Base-by-base conservation (phyloP, 2,329 filamentous ascomycete species). In the Fusarium udum region DNA sequence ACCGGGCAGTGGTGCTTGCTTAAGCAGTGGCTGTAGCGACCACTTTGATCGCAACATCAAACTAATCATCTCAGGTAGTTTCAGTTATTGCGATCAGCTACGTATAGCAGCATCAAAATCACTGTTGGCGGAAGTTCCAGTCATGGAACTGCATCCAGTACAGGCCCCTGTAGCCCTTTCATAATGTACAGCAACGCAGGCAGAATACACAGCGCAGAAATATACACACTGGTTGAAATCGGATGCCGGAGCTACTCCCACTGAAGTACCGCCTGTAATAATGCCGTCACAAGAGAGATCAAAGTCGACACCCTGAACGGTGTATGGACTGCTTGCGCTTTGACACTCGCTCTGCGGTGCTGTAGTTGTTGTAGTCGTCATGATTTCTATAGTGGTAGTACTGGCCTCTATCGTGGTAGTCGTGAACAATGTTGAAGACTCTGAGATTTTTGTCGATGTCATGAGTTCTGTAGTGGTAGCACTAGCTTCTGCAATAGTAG, bases 11-110 rank as follows among this genome's bases (percentile, higher is more conserved):
- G 12, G n/a, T 45, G n/a, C 15, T 26, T 6, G 16, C n/a, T 18
- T 8, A 13, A 26, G n/a, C 24, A 45, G 24, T 9, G 11, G 16
- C 5, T 13, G 5, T 13, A 26, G 16, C 42, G 6, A 18, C 24
- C 12, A 26, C 6, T 8, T 6, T 20, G 1, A 46, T 20, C 4
- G 26, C 13, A 46, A 46, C 4, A 22, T 5, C 6, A 15, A 10
- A 22, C 43, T 11, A 18, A 26, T 12, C 6, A 24, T 43, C 10
- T 18, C n/a, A 1, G 7, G 3, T 5, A 43, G 15, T 24, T 0
- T 18, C n/a, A 24, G 15, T 11, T 15, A 11, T 11, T 16, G 10
- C 7, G 9, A 5, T 24, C n/a, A 43, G 42, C 2, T 7, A 18
- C 42, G 42, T 43, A 18, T 18, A 43, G 24, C 43, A 14, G 12